Evolutionary conservation across 257 asterid genomes (phyloP).

Genomic region (Jacaranda mimosifolia): DNA sequence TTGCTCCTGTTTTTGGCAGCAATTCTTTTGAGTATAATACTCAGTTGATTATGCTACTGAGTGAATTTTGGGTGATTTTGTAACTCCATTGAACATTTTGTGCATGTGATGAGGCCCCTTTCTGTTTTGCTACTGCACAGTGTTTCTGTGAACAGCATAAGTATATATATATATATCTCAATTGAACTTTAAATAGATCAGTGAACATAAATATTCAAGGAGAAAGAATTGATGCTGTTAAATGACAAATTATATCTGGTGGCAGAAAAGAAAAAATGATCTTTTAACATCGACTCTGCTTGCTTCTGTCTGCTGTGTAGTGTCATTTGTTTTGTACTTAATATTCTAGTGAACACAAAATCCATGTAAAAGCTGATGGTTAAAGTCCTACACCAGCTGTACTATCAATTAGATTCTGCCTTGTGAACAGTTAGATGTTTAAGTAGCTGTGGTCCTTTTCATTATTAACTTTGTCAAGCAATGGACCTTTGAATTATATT

Average conservation of each 20-base stretch:
- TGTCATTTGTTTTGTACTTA: conserved; percentile 5
- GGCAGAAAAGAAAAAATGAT: conserved; percentile 23
- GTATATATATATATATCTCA: too few relatives aligned
- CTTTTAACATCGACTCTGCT: background rate
- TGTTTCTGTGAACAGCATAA: too few relatives aligned
- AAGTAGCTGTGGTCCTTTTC: conserved; percentile 27
- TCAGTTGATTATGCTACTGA: too few relatives aligned
- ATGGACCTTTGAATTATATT: conserved; percentile 20
- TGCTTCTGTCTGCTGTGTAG: conserved; percentile 7
- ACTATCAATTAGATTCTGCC: conserved; percentile 17
- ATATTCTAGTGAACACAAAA: conserved; percentile 12
- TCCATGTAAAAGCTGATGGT: conserved; percentile 22
- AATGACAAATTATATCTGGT: conserved; percentile 9
- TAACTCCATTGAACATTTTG: too few relatives aligned
- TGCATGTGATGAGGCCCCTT: too few relatives aligned
- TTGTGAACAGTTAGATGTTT: background rate
- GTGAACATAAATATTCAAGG: background rate
- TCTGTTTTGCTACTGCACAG: too few relatives aligned
- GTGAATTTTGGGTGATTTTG: too few relatives aligned
- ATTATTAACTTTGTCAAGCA: conserved; percentile 31
- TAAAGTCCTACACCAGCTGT: conserved; percentile 27
- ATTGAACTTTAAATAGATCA: too few relatives aligned
- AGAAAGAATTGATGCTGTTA: background rate
- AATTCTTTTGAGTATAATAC: too few relatives aligned
- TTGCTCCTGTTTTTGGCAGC: too few relatives aligned